phyloP scores from a whole-genome alignment of 345 rosid genomes.

The Aurinia saxatilis region DNA sequence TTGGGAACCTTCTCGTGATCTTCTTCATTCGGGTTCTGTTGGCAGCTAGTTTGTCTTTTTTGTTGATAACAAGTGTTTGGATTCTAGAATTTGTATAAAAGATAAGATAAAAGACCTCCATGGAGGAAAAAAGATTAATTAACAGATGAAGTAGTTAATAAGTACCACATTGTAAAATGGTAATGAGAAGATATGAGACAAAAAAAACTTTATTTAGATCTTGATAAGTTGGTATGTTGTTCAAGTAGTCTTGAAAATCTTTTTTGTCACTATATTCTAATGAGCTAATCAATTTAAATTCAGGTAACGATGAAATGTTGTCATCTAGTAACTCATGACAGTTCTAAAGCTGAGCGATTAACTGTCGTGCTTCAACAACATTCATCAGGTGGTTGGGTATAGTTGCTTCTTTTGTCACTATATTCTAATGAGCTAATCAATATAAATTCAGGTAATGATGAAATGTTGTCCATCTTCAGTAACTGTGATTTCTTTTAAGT shows the following conservation, averaged over 20 bases:
- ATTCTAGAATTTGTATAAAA: background rate
- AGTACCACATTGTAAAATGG: background rate
- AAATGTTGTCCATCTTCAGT: background rate
- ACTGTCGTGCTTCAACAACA: too few species aligned
- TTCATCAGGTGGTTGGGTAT: too few species aligned
- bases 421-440: too few species aligned
- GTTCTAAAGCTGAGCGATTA: too few species aligned
- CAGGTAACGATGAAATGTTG: too few species aligned
- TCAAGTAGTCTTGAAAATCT: too few species aligned
- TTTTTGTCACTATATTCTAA: too few species aligned
- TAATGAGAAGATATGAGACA: background rate
- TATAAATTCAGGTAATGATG: too few species aligned
- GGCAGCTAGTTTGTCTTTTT: background rate
- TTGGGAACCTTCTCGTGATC: constrained; percentile 86
- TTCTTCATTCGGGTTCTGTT: constrained; percentile 39
- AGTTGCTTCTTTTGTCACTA: too few species aligned
- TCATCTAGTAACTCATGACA: too few species aligned
- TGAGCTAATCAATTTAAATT: too few species aligned
- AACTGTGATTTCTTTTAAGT: background rate
- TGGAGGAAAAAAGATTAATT: background rate
- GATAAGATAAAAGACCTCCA: background rate
- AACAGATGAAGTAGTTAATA: background rate
- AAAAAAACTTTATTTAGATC: background rate
- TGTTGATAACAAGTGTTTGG: background rate
- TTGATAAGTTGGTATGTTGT: background rate